phyloP scores from a whole-genome alignment of 495 filamentous ascomycete species.

The Trichoderma gamsii region DNA sequence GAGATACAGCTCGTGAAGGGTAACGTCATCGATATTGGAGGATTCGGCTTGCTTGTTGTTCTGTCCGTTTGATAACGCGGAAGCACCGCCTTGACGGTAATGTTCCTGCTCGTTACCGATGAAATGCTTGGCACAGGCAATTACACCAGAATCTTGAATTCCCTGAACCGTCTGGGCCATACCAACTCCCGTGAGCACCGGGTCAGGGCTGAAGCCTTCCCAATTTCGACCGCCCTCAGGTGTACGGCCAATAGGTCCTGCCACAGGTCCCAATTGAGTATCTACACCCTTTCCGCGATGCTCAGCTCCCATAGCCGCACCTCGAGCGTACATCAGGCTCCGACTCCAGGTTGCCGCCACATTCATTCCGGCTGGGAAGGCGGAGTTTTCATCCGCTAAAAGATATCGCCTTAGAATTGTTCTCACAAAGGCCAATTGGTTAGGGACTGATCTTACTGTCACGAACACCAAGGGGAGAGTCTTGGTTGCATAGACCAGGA shows the following conservation, averaged over 20 bases:
- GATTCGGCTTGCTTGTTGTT: slow-evolving; percentile 32
- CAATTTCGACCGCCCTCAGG: slow-evolving; percentile 58
- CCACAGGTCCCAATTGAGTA: slow-evolving; percentile 46
- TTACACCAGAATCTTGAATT: slow-evolving; percentile 51
- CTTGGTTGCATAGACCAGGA: slow-evolving; percentile 42
- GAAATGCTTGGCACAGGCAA: slow-evolving; percentile 56
- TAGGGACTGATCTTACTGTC: slow-evolving; percentile 28
- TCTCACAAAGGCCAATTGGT: background rate
- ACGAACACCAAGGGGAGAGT: slow-evolving; percentile 44
- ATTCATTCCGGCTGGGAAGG: slow-evolving; percentile 70
- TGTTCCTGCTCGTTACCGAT: slow-evolving; percentile 45
- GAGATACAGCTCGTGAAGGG: slow-evolving; percentile 62
- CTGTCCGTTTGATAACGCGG: background rate
- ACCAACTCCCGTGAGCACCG: slow-evolving; percentile 49
- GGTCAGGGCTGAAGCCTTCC: slow-evolving; percentile 64
- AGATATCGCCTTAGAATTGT: background rate
- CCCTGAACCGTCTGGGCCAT: slow-evolving; percentile 51
- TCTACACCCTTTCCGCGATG: slow-evolving; percentile 58
- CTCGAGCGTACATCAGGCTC: slow-evolving; percentile 52
- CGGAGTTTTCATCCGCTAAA: slow-evolving; percentile 32
- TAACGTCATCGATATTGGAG: slow-evolving; percentile 57
- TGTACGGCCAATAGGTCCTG: slow-evolving; percentile 51
- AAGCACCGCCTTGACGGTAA: slow-evolving; percentile 23
- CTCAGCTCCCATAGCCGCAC: slow-evolving; percentile 53
- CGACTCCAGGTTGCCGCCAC: slow-evolving; percentile 69